Evolutionary conservation across 2,329 filamentous ascomycete genomes (phyloP), one percentile per base, ranked within the genome.

Genomic region (Cercospora beticola): DNA sequence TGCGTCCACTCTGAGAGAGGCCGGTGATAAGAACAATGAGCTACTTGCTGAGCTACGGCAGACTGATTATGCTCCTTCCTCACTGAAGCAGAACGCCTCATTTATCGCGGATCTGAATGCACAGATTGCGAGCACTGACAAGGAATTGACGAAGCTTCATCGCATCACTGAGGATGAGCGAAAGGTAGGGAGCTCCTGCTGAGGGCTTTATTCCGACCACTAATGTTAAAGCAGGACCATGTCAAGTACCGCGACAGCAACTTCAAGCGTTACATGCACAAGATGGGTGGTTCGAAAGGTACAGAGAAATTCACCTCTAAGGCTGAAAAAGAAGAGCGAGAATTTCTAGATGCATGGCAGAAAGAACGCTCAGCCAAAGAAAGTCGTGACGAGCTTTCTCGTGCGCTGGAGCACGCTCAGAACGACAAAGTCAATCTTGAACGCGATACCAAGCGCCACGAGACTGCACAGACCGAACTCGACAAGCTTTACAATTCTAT

Each of bases 271-370:
- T 85, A 86, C 72, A 79, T 83, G 46, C 85, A 85, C 80, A 85
- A 82, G 68, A 78, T 86, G 9, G 79, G 82, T 4, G 83, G 86
- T 30, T 83, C 83, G 69, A 80, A 81, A 52, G 74, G 75, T 18
- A 65, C 74, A 33, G 83, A 82, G n/a, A 82, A 82, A 62, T 86
- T 86, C 70, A 77, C 79, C 16, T 80, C 81, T n/a, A 81, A 80
- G 61, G 83, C 85, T 14, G 81, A 82, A 60, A 85, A 84, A 69
- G 86, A 87, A 75, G 86, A 88, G 75, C 77, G 79, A 54, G 86
- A 87, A 70, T 88, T 87, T 75, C 81, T 86, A 28, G 82, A 85
- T 57, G 86, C 82, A 0, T 80, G 86, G 58, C 83, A 86, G 68
- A 76, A 82, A 31, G 80, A 84, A 67, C 80, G 84, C 26, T 79